These are phyloP conservation scores for Nicotiana noctiflora DNA, from an alignment of 257 asterid species.

Conservation along the genomic window DNA sequence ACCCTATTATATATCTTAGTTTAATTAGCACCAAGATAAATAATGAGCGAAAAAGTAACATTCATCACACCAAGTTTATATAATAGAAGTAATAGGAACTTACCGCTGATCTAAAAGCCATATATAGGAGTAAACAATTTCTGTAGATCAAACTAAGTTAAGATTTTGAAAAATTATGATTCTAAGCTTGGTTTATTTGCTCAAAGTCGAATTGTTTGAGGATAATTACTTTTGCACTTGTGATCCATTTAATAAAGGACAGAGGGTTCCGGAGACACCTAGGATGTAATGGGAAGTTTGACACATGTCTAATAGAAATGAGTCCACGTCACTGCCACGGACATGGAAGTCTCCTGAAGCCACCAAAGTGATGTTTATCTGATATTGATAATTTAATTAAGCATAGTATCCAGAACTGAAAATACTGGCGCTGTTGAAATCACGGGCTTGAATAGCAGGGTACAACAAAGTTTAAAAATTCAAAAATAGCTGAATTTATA, in stretches of 20 bases:
- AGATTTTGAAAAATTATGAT: not conserved
- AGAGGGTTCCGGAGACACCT: slow-evolving; percentile 8
- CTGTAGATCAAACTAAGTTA: not conserved
- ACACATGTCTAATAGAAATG: not conserved
- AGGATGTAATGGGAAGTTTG: not conserved
- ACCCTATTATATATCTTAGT: no score
- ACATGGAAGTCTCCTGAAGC: slow-evolving; percentile 6
- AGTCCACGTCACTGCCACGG: not conserved
- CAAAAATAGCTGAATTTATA: no score
- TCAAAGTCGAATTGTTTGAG: not conserved
- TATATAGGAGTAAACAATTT: not conserved
- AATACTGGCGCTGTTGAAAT: not conserved
- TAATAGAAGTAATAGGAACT: not conserved
- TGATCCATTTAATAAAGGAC: not conserved
- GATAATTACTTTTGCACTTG: not conserved
- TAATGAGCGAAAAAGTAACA: not conserved
- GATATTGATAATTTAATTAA: not conserved
- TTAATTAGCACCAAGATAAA: not conserved
- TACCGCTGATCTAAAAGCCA: slow-evolving; percentile 17
- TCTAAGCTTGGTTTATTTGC: not conserved
- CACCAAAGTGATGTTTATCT: not conserved
- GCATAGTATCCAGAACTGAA: not conserved
- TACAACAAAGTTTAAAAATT: no score
- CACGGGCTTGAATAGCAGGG: not conserved
- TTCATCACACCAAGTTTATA: not conserved